Evolutionary conservation across 2,329 filamentous ascomycete species (phyloP).

Genomic region (Alternaria sp.): DNA sequence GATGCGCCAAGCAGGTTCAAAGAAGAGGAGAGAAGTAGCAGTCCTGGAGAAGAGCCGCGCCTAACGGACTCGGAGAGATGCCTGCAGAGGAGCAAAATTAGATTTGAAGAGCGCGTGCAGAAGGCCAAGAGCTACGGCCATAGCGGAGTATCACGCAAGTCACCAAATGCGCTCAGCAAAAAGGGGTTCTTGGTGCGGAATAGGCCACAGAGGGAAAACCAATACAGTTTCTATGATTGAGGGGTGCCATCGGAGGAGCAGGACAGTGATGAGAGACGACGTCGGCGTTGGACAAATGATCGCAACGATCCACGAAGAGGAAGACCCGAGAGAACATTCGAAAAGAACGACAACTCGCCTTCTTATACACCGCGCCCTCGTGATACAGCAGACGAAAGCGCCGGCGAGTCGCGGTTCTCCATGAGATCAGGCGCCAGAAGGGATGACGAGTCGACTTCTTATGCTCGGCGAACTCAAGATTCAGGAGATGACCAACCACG

Average conservation of each 20-base stretch:
- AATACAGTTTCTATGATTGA: background rate
- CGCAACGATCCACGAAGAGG: background rate
- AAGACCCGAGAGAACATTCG: background rate
- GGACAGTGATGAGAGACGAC: background rate
- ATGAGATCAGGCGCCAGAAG: background rate
- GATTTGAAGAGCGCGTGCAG: background rate
- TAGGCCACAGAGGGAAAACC: background rate
- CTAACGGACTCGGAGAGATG: no score
- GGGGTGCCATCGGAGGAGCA: background rate
- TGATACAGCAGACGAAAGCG: background rate
- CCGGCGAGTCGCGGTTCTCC: background rate
- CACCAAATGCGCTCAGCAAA: background rate
- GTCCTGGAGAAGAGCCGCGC: no score
- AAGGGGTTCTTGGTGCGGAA: background rate
- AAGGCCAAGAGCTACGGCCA: background rate
- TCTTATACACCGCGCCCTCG: background rate
- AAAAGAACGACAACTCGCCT: background rate
- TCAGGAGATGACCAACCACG: slow-evolving; percentile 1
- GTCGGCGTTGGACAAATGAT: background rate
- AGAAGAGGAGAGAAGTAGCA: background rate
- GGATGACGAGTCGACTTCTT: background rate
- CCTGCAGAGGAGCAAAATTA: no score
- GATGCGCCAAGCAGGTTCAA: slow-evolving; percentile 8
- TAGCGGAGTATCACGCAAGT: background rate
- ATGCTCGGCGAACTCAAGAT: background rate